Evolutionary conservation across 371 early-diverging fungal genomes (phyloP).

Genomic region (Apophysomyces sp.): DNA sequence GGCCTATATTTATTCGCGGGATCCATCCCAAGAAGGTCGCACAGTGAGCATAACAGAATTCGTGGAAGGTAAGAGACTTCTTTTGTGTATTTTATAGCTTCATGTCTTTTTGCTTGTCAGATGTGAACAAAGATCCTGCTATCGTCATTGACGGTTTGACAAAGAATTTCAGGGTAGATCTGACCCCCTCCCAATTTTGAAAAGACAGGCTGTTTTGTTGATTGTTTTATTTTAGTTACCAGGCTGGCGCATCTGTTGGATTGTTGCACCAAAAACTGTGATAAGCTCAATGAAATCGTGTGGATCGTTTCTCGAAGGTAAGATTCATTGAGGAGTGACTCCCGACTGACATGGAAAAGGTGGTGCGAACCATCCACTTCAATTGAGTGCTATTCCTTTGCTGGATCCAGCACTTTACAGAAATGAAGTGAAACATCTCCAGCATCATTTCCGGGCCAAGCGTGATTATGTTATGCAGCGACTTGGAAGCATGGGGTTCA

Average conservation of each 20-base stretch:
- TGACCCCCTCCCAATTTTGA: no score
- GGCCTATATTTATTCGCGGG: slow-evolving; percentile 45
- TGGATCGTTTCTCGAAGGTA: slow-evolving; percentile 52
- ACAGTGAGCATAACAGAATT: slow-evolving; percentile 37
- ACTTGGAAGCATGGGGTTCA: slow-evolving; percentile 34
- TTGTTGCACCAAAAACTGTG: slow-evolving; percentile 48
- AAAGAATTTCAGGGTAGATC: slow-evolving; percentile 43
- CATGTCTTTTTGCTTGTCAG: slow-evolving; percentile 9
- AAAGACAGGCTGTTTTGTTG: background rate
- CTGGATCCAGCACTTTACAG: slow-evolving; percentile 36
- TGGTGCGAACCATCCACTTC: slow-evolving; percentile 53
- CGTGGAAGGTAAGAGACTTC: slow-evolving; percentile 28
- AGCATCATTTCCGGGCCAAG: slow-evolving; percentile 43
- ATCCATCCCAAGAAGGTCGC: slow-evolving; percentile 28
- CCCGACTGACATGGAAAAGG: slow-evolving; percentile 1
- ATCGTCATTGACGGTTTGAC: slow-evolving; percentile 47
- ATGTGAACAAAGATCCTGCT: slow-evolving; percentile 48
- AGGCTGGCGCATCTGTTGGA: slow-evolving; percentile 59
- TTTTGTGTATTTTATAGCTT: no score
- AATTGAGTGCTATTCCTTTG: slow-evolving; percentile 46
- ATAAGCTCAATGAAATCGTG: slow-evolving; percentile 47
- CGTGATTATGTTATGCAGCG: slow-evolving; percentile 42
- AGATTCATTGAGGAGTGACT: background rate
- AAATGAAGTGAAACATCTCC: slow-evolving; percentile 44
- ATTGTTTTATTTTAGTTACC: slow-evolving; percentile 43